Evolutionary conservation across 257 asterid species (phyloP).

Genomic region (Paulownia fortunei): DNA sequence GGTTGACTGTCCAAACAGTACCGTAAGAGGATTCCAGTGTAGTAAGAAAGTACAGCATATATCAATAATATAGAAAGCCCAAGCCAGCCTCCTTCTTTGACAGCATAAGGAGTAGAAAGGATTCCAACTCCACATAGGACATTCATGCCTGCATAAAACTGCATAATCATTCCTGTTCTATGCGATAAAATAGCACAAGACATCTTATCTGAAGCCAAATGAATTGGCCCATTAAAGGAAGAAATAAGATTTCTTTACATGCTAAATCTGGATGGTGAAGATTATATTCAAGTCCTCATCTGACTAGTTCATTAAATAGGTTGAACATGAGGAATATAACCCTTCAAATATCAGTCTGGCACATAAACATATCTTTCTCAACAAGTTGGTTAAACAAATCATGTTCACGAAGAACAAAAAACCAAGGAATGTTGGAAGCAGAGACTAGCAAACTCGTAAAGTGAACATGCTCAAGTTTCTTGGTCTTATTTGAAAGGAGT

Average conservation of each 20-base stretch:
- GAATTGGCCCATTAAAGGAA: background rate
- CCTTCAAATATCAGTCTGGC: background rate
- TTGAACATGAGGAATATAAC: too few species aligned
- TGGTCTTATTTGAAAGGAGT: too few species aligned
- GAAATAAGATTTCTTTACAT: background rate
- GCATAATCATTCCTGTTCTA: background rate
- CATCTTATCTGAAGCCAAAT: background rate
- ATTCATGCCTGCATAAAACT: slow-evolving; percentile 68
- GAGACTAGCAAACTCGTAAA: too few species aligned
- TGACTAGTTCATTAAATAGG: background rate
- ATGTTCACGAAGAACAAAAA: too few species aligned
- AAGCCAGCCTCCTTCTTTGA: slow-evolving; percentile 91
- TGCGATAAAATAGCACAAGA: background rate
- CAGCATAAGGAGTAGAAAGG: slow-evolving; percentile 97
- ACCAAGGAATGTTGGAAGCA: too few species aligned
- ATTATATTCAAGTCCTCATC: background rate
- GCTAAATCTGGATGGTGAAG: background rate
- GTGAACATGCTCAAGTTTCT: too few species aligned
- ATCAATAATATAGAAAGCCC: slow-evolving; percentile 80
- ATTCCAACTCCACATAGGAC: slow-evolving; percentile 98
- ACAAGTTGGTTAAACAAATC: too few species aligned
- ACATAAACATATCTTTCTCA: too few species aligned
- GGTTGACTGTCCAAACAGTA: slow-evolving; percentile 94
- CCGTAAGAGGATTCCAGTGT: slow-evolving; percentile 91
- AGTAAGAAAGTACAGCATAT: slow-evolving; percentile 76